Evolutionary conservation across 192 early-diverging fungal species (phyloP).

Genomic region (Phycomyces blakesleeanus): DNA sequence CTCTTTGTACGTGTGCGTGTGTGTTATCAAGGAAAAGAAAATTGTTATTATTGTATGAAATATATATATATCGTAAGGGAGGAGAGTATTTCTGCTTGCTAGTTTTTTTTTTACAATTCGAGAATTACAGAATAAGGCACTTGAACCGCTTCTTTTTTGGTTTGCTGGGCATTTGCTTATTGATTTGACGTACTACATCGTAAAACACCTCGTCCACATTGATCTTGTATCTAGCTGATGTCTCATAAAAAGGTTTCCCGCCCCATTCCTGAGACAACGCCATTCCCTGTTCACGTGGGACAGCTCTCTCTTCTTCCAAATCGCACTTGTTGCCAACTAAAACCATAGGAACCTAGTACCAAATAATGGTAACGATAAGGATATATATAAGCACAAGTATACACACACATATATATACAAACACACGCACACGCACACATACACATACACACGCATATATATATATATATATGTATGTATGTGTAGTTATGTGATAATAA

Average conservation of each 20-base stretch:
- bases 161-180: constrained; percentile 73
- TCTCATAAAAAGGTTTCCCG: constrained; percentile 77
- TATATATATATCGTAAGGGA: too few relatives aligned
- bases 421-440: too few relatives aligned
- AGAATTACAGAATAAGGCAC: constrained; percentile 27
- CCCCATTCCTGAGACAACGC: constrained; percentile 62
- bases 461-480: too few relatives aligned
- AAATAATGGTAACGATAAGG: neutral
- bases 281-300: constrained; percentile 64
- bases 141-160: constrained; percentile 39
- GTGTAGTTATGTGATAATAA: too few relatives aligned
- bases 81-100: too few relatives aligned
- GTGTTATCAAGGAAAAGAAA: too few relatives aligned
- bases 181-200: constrained; percentile 88
- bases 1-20: too few relatives aligned
- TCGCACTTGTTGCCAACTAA: constrained; percentile 95
- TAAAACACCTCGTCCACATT: constrained; percentile 93
- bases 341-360: constrained; percentile 73
- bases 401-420: too few relatives aligned
- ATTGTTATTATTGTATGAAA: too few relatives aligned
- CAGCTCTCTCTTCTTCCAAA: constrained; percentile 66
- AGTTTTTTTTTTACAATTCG: too few relatives aligned
- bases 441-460: too few relatives aligned
- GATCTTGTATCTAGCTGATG: constrained; percentile 79
- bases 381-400: too few relatives aligned